Base-by-base conservation (phyloP, 2,329 filamentous ascomycete genomes). In the Talaromyces atroroseus region DNA sequence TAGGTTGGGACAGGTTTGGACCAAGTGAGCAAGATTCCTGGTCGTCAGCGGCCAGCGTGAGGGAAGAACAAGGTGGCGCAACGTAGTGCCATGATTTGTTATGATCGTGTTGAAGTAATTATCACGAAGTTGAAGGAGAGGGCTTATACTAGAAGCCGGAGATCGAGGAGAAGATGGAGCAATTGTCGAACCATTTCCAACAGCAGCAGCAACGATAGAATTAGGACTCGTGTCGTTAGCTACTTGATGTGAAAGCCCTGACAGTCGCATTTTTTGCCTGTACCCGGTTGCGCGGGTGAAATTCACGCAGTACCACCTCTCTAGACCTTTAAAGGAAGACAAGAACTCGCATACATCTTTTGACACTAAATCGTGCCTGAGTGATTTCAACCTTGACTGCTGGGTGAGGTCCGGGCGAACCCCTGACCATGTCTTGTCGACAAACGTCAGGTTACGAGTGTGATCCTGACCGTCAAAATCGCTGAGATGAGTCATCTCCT, bases 11-110 rank as follows among this genome's bases (percentile, higher is more conserved):
- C 81, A 83, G 10, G 69, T 69, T 50, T 78, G 76, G 32, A 82
- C 78, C 6, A 85, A 68, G 7, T 76, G 75, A 32, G 74, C 75
- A 8, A 85, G 68, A 4, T 79, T 71, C 1, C 72, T 66, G 2
- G 75, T 71, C 16, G 76, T 75, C 2, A 85, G 72, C 18, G 75
- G 69, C 81, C 82, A 85, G 45, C 76, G 72, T 34, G 82, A 76
- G 2, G 77, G 76, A 4, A 86, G 75, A 2, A 85, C 75, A 5
- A 86, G 75, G 61, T 83, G 80, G 45, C 76, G 77, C 42, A 86
- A 66, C 1, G 73, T 79, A 21, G 72, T 60, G 40, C 79, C 79
- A 60, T 84, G 80, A 42, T 78, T 72, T 1, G 71, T 66, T 20
- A 78, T 75, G 57, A 85, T 76, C 36, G 71, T 74, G 24, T 79